phyloP scores from a whole-genome alignment of 2,329 filamentous ascomycete species.

The Botrytis squamosa region DNA sequence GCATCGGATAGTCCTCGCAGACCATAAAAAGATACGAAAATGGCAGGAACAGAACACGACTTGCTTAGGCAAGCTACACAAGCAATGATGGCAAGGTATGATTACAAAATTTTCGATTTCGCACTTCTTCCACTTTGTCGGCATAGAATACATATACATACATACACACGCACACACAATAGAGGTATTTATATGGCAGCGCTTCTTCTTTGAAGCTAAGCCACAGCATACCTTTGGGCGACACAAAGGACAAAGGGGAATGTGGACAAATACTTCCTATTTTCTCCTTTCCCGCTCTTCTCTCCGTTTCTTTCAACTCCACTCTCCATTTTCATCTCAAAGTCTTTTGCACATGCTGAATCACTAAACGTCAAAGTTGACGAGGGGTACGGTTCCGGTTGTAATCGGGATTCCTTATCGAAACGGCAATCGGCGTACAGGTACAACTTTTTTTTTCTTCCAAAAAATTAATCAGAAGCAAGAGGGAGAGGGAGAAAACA shows the following conservation, averaged over 20 bases:
- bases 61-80: conserved; percentile 41
- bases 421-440: conserved; percentile 33
- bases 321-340: conserved; percentile 17
- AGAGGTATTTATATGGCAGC: background rate
- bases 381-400: conserved; percentile 33
- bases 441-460: conserved; percentile 9
- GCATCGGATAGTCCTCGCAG: conserved; percentile 8
- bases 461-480: conserved; percentile 19
- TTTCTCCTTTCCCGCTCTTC: background rate
- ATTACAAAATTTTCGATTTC: conserved; percentile 16
- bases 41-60: conserved; percentile 38
- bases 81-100: conserved; percentile 41
- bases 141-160: background rate
- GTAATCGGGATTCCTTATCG: conserved; percentile 32
- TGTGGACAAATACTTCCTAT: conserved; percentile 4
- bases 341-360: conserved; percentile 21
- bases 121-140: conserved; percentile 22
- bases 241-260: background rate
- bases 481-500: conserved; percentile 15
- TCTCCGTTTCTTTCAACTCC: background rate
- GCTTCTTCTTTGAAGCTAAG: background rate
- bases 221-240: background rate
- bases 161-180: background rate
- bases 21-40: conserved; percentile 21
- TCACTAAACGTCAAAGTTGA: conserved; percentile 31